phyloP scores from a whole-genome alignment of 2,329 filamentous ascomycete genomes.

The Cytospora piceae region DNA sequence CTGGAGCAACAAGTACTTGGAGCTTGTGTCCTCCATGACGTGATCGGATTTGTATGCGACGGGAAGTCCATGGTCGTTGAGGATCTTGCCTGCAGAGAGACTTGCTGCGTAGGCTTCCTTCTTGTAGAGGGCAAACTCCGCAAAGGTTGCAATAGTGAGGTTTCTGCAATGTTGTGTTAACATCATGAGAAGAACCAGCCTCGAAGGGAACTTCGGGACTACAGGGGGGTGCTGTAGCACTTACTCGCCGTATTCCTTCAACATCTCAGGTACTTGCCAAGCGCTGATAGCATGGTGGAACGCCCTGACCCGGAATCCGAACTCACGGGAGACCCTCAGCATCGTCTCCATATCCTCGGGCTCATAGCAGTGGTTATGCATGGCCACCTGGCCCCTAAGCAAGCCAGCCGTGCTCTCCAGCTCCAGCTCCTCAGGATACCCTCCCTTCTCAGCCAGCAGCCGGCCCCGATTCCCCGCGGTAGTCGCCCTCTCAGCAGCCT shows the following conservation, averaged over 20 bases:
- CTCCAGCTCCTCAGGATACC: conserved; percentile 42
- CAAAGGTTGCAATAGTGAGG: conserved; percentile 48
- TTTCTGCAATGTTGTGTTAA: conserved; percentile 35
- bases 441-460: conserved; percentile 30
- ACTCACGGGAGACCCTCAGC: conserved; percentile 47
- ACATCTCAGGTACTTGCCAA: conserved; percentile 46
- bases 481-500: conserved; percentile 27
- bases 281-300: conserved; percentile 48
- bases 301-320: conserved; percentile 45
- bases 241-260: conserved; percentile 44
- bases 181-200: no score
- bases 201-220: not conserved
- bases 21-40: conserved; percentile 39
- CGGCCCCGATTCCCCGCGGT: conserved; percentile 32
- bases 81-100: conserved; percentile 45
- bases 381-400: conserved; percentile 45
- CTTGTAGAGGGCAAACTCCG: conserved; percentile 48
- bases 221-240: conserved; percentile 25
- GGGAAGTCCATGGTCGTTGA: conserved; percentile 45
- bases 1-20: conserved; percentile 48
- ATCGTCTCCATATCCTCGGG: conserved; percentile 49
- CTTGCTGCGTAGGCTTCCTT: conserved; percentile 47
- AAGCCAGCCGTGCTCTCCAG: conserved; percentile 46
- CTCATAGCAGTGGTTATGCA: conserved; percentile 52
- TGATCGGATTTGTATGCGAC: conserved; percentile 51